Base-by-base conservation (phyloP, 2,329 filamentous ascomycete genomes). In the Passalora sequoiae region DNA sequence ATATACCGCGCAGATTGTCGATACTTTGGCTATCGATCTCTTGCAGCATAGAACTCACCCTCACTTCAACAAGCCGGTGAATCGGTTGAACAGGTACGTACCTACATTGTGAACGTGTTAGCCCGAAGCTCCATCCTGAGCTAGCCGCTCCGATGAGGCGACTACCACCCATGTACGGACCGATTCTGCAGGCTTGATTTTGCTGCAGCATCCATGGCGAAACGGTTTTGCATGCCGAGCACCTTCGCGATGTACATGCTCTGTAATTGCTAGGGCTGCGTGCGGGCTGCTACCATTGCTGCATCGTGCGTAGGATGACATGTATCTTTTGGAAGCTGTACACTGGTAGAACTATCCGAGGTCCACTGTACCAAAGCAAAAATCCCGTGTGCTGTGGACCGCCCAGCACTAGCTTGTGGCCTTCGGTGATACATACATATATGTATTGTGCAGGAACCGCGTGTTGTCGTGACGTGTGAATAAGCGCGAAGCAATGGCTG, bases 11-110 rank as follows among this genome's bases (percentile, higher is more conserved):
- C 24, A 15, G 19, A 17, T 4, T 19, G 27, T 32, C 6, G n/a
- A 30, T n/a, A 16, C 16, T 20, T 7, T 31, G 13, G 40, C 25
- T 32, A 13, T 29, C 31, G 40, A 37, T 33, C 27, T 22, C 28
- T n/a, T 19, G 13, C 38, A 40, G 25, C 28, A n/a, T 9, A 7
- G 6, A 12, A 22, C 19, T 10, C 5, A 16, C 16, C 20, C 24
- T 25, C 19, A 20, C 37, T 21, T 32, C 17, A 27, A 21, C 17
- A 4, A 6, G 4, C 5, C 27, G 17, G 32, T 8, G 32, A 33
- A 38, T 27, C 24, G 32, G 40, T 43, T 43, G 40, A 43, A 21
- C 3, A 27, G 21, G 28, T 40, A 40, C 38, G 38, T 40, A 39
- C n/a, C 17, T 13, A 19, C 9, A 36, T 36, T 33, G 13, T 17